Conservation (phyloP, 768 basidiomycete species). For the Lactarius hatsudake region DNA sequence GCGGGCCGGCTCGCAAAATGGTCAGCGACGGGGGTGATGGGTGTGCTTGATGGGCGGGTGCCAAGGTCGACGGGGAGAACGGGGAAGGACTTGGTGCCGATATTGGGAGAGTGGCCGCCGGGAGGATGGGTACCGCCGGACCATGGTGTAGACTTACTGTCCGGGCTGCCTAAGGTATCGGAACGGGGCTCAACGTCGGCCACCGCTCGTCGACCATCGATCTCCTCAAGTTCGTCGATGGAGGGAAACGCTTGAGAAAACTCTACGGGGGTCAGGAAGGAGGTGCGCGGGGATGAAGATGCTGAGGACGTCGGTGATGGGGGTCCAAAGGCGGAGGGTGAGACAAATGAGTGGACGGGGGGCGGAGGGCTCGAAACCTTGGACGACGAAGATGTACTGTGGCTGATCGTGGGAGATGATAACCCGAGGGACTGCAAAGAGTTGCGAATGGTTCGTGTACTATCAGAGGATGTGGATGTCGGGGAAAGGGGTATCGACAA, state of each 20-base stretch:
- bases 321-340: slow-evolving; percentile 68
- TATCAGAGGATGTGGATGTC: slow-evolving; percentile 32
- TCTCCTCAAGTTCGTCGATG: slow-evolving; percentile 71
- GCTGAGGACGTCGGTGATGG: slow-evolving; percentile 72
- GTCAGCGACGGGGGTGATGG: slow-evolving; percentile 56
- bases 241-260: slow-evolving; percentile 71
- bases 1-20: slow-evolving; percentile 60
- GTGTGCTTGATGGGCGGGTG: slow-evolving; percentile 67
- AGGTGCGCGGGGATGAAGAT: slow-evolving; percentile 56
- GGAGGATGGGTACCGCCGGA: slow-evolving; percentile 32
- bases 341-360: slow-evolving; percentile 57
- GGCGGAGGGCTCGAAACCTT: slow-evolving; percentile 29
- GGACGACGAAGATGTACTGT: slow-evolving; percentile 31
- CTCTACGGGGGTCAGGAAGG: slow-evolving; percentile 46
- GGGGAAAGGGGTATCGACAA: slow-evolving; percentile 37
- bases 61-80: slow-evolving; percentile 45
- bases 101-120: slow-evolving; percentile 17
- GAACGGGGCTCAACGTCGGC: slow-evolving; percentile 44
- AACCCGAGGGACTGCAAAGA: slow-evolving; percentile 26
- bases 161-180: slow-evolving; percentile 26
- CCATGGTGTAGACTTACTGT: slow-evolving; percentile 14
- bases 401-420: slow-evolving; percentile 29
- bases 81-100: slow-evolving; percentile 37
- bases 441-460: slow-evolving; percentile 27
- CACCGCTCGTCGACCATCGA: slow-evolving; percentile 46